Conservation (phyloP, 495 filamentous ascomycete species). For the Poronia punctata region DNA sequence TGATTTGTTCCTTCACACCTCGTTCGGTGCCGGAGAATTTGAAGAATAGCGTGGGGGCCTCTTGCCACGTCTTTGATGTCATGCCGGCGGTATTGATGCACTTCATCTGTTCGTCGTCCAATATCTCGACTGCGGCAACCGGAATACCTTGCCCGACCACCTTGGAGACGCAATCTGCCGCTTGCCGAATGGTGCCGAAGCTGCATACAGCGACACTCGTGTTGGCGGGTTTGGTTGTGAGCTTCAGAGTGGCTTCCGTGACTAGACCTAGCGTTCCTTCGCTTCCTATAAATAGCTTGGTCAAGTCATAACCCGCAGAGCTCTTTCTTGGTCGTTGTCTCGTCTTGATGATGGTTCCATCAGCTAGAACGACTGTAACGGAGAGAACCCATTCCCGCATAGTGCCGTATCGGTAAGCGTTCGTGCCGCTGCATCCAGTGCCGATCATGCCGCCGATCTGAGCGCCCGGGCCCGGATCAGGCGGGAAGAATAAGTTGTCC, state of each 20-base stretch:
- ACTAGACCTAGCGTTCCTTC: constrained; percentile 89
- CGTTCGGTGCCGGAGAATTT: constrained; percentile 77
- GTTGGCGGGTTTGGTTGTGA: constrained; percentile 68
- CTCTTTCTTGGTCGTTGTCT: constrained; percentile 69
- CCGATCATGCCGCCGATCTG: constrained; percentile 97
- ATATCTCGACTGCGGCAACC: constrained; percentile 82
- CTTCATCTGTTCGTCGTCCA: constrained; percentile 92
- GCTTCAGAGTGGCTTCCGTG: constrained; percentile 78
- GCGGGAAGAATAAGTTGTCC: constrained; percentile 72
- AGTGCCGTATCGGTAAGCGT: constrained; percentile 88
- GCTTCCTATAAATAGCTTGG: constrained; percentile 78
- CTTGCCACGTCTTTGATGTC: constrained; percentile 65
- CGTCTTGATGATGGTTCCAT: constrained; percentile 89
- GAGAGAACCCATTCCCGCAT: constrained; percentile 96
- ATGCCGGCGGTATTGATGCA: constrained; percentile 77
- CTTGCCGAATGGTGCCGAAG: constrained; percentile 70
- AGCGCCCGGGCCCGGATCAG: constrained; percentile 73
- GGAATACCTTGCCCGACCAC: constrained; percentile 76
- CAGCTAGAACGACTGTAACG: constrained; percentile 85
- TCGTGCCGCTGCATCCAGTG: constrained; percentile 89
- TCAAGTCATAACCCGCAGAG: constrained; percentile 82
- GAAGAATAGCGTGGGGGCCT: constrained; percentile 86
- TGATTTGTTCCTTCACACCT: constrained; percentile 77
- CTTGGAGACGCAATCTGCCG: constrained; percentile 71
- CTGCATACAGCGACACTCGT: constrained; percentile 79